These are phyloP conservation scores for Nepenthes alata DNA, from an alignment of 179 eudicot species.

Conservation along the genomic window DNA sequence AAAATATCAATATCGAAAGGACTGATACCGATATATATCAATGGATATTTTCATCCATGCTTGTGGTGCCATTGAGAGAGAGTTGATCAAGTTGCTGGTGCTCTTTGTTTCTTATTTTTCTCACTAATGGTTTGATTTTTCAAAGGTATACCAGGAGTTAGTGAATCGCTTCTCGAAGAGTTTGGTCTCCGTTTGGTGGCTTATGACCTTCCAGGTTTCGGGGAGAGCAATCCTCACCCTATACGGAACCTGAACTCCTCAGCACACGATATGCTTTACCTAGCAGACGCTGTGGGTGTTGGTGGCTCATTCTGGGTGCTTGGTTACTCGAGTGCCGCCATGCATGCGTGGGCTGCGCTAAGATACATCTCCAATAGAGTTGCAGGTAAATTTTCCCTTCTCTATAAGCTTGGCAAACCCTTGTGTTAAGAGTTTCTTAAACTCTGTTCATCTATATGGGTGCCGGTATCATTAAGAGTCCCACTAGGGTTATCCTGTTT, in stretches of 20 bases:
- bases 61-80: too few relatives aligned
- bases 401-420: too few relatives aligned
- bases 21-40: too few relatives aligned
- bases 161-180: constrained; percentile 46
- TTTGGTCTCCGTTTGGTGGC: constrained; percentile 70
- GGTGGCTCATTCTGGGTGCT: constrained; percentile 69
- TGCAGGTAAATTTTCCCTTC: constrained; percentile 32
- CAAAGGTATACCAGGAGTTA: constrained; percentile 67
- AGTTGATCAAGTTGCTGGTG: too few relatives aligned
- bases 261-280: constrained; percentile 55
- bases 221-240: constrained; percentile 85
- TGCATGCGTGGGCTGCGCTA: constrained; percentile 87
- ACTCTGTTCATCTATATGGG: too few relatives aligned
- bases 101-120: neutral
- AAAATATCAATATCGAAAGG: too few relatives aligned
- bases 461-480: neutral
- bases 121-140: neutral
- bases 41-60: too few relatives aligned
- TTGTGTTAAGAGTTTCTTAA: neutral
- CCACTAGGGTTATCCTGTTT: neutral
- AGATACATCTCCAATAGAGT: constrained; percentile 53
- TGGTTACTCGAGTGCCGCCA: constrained; percentile 69
- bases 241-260: constrained; percentile 64
- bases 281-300: constrained; percentile 52
- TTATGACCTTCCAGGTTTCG: constrained; percentile 93